Base-by-base conservation (phyloP, 2,329 filamentous ascomycete genomes). In the Penicillium sp. region DNA sequence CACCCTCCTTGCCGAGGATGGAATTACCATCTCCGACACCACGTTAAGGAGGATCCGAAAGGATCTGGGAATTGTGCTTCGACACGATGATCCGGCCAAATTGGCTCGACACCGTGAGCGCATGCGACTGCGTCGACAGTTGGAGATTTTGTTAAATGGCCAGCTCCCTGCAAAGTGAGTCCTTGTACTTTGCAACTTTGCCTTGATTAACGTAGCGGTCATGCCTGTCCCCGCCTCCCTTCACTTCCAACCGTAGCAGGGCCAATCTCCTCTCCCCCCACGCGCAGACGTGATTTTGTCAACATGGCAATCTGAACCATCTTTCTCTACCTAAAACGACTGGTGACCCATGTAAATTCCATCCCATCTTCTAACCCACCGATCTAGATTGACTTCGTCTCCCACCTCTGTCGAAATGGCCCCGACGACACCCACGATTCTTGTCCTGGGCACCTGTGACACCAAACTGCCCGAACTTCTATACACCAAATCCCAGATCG, bases 381-480 rank as follows among this genome's bases (percentile, higher is more conserved):
- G 4, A 8, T 32, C 11, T n/a, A 41, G 39, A 32, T 18, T 41
- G 13, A 18, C 25, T 24, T 18, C n/a, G 9, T 13, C 28, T n/a
- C 7, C 18, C 18, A 18, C 39, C 27, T 32, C 39, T 3, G 35
- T 25, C 34, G 43, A 39, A 47, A 59, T 45, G 49, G 3, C 52
- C 1, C 4, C 42, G 9, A 43, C 56, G n/a, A 51, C 52, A 32
- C 64, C 66, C 3, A 71, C 65, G 35, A 74, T 84, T 45, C 68
- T 78, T 43, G 65, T 84, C 11, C 63, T 85, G 24, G 82, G 82
- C 18, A 85, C 81, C 11, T 82, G 78, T 58, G 83, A 86, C 58
- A 84, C 81, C 29, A 86, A 85, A 60, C 69, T 82, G 9, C 63
- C 76, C 4, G 81, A 85, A 59, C 70, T 83, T 1, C 64, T 79